Conservation (phyloP, 371 early-diverging fungal species). For the Mucor mucedo region DNA sequence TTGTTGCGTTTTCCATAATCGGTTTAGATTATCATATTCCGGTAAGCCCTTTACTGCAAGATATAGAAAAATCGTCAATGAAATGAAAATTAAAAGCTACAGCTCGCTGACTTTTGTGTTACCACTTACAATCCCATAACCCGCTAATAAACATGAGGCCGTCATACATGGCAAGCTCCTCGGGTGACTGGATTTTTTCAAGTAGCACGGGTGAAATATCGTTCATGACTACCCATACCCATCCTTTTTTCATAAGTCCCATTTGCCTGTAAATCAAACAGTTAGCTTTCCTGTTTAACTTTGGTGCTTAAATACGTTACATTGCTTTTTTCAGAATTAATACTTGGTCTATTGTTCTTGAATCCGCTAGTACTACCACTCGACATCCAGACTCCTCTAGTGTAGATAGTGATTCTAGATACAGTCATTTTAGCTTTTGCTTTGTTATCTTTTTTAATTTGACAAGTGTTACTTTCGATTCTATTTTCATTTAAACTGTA, state of each 20-base stretch:
- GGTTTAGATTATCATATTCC: conserved; percentile 35
- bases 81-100: background rate
- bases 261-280: conserved; percentile 24
- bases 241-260: conserved; percentile 42
- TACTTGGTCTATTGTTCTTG: conserved; percentile 38
- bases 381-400: conserved; percentile 35
- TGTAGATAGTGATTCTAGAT: conserved; percentile 32
- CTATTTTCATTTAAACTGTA: conserved; percentile 30
- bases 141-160: conserved; percentile 55
- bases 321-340: conserved; percentile 33
- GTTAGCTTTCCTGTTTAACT: background rate
- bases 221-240: conserved; percentile 51
- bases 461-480: conserved; percentile 20
- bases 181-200: conserved; percentile 13
- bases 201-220: conserved; percentile 38
- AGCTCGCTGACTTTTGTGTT: conserved; percentile 8
- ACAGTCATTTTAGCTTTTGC: background rate
- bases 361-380: conserved; percentile 43
- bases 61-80: conserved; percentile 4
- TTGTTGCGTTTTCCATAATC: conserved; percentile 33
- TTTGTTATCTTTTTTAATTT: background rate
- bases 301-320: conserved; percentile 18
- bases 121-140: conserved; percentile 47
- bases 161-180: conserved; percentile 36
- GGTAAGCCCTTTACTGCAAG: conserved; percentile 43